phyloP scores from a whole-genome alignment of 768 basidiomycete genomes.

The Flagelloscypha sp. region DNA sequence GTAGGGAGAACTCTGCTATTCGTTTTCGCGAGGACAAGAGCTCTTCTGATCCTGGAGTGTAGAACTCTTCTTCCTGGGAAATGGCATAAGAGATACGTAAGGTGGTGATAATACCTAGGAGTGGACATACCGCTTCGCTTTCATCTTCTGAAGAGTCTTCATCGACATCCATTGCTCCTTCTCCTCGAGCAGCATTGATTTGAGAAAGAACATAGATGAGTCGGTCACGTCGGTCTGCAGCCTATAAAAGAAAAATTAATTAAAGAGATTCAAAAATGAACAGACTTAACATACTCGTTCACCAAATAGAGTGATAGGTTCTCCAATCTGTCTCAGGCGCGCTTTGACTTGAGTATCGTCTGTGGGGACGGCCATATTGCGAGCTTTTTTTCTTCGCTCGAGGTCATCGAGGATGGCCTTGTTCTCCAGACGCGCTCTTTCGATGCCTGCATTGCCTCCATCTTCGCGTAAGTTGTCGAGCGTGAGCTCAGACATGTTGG shows the following conservation, averaged over 20 bases:
- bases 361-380: slow-evolving; percentile 91
- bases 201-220: slow-evolving; percentile 90
- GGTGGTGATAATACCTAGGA: not conserved
- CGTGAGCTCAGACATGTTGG: slow-evolving; percentile 64
- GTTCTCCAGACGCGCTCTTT: slow-evolving; percentile 72
- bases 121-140: slow-evolving; percentile 63
- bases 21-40: slow-evolving; percentile 77
- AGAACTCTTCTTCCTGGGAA: slow-evolving; percentile 86
- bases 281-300: slow-evolving; percentile 69
- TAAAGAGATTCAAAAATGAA: slow-evolving; percentile 5
- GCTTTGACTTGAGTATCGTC: slow-evolving; percentile 92
- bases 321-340: slow-evolving; percentile 84
- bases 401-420: slow-evolving; percentile 88
- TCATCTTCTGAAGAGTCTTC: slow-evolving; percentile 61
- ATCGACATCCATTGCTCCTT: slow-evolving; percentile 69
- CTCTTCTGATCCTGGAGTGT: slow-evolving; percentile 82
- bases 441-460: slow-evolving; percentile 65
- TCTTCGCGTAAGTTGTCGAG: slow-evolving; percentile 73
- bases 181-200: slow-evolving; percentile 83
- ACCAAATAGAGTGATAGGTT: slow-evolving; percentile 96
- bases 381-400: slow-evolving; percentile 94
- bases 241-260: slow-evolving; percentile 36
- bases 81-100: slow-evolving; percentile 6
- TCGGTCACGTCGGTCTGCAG: slow-evolving; percentile 92
- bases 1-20: slow-evolving; percentile 90